Base-by-base conservation (phyloP, 129 eudicot genomes). In the Pseudognaphalium luteoalbum region DNA sequence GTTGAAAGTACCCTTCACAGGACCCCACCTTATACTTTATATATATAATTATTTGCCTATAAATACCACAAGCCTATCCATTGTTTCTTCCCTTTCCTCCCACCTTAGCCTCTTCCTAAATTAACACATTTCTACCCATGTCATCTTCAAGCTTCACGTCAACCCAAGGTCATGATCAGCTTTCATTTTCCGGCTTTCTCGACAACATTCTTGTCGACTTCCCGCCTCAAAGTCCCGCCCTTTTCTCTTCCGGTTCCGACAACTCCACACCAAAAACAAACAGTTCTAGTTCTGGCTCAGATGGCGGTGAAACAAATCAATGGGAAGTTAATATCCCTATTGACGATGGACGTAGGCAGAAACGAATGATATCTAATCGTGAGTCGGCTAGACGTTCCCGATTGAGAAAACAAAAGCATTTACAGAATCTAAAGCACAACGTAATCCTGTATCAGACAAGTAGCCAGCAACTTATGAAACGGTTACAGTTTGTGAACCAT, bases 331-430 rank as follows among this genome's bases (percentile, higher is more conserved):
- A 35, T 64, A 72, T 65, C 30, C 28, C 11, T n/a, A 9, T 28
- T 0, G 75, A 72, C 1, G 90, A 66, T 6, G 92, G 87, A 65
- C 91, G 86, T 69, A 86, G 83, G 84, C 76, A 86, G 39, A 94
- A 91, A 64, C 65, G 99, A 19, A 86, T 84, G 90, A 73, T 84
- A 29, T 91, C 96, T 22, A 94, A 94, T 58, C 88, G 97, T 0
- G 97, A 94, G 58, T 89, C 99, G 12, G 99, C 99, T 16, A 80
- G 86, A 62, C 67, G 99, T 29, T 91, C 96, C 5, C 65, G 99
- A 50, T 68, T 78, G 87, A 87, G 88, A 82, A 94, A 91, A 56
- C 96, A 89, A 84, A 84, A 89, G 87, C 96, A 89, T 35, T 71
- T 91, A 81, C 90, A 94, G 60, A 92, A 86, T 58, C 65, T 94